phyloP scores from a whole-genome alignment of 1,284 basidiomycete species.

The Marasmius fiardii region DNA sequence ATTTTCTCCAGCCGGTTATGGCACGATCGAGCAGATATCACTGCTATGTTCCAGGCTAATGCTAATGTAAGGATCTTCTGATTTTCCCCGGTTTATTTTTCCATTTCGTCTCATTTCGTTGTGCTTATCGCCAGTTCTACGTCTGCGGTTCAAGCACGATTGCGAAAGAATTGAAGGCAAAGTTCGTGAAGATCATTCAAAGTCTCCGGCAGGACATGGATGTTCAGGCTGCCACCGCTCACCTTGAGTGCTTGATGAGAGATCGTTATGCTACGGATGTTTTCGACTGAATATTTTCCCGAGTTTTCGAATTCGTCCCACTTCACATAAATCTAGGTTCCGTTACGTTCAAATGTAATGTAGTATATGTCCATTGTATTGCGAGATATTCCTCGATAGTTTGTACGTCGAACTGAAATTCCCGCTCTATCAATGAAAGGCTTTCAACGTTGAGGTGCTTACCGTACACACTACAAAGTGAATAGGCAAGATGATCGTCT shows the following conservation, averaged over 20 bases:
- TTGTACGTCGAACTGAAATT: too few relatives aligned
- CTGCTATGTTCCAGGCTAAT: conserved; percentile 28
- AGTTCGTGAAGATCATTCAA: conserved; percentile 35
- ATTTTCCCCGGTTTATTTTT: not conserved
- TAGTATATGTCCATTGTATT: too few relatives aligned
- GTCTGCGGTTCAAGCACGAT: conserved; percentile 42
- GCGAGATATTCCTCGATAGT: too few relatives aligned
- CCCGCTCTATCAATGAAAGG: too few relatives aligned
- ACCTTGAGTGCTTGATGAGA: conserved; percentile 32
- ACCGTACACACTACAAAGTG: too few relatives aligned
- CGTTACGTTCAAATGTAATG: too few relatives aligned
- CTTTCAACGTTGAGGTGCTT: too few relatives aligned
- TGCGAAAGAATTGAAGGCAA: conserved; percentile 35
- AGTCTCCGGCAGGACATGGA: conserved; percentile 22
- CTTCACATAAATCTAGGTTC: too few relatives aligned
- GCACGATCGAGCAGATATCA: conserved; percentile 37
- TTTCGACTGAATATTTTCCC: conserved; percentile 40
- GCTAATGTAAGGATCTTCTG: conserved; percentile 23
- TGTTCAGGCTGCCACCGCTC: conserved; percentile 23
- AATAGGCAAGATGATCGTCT: too few relatives aligned
- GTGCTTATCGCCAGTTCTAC: conserved; percentile 36
- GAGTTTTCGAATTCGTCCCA: too few relatives aligned
- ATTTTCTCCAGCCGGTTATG: conserved; percentile 36
- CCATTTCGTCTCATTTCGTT: not conserved
- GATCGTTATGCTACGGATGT: conserved; percentile 44